Percentiles rank a stretch among this genome's conserved stretches.
Evolutionary conservation across 164 flowering plant genomes (phyloP).

Genomic region (Kalanchoe fedtschenkoi): DNA sequence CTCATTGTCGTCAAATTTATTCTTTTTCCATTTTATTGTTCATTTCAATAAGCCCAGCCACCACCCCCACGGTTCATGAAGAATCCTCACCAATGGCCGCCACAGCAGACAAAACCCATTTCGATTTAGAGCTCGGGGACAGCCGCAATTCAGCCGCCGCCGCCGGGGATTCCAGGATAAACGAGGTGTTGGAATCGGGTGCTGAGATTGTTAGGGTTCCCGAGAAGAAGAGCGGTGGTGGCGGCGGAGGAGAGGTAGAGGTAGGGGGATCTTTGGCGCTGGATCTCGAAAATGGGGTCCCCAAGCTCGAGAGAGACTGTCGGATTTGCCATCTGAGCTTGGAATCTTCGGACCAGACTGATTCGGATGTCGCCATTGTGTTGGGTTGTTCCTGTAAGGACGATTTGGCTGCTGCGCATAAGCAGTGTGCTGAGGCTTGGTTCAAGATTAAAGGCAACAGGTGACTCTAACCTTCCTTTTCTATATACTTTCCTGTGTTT

Average conservation of each 20-base stretch:
- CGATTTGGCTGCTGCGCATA: slow-evolving; percentile 29
- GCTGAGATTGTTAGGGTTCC: slow-evolving; percentile 8
- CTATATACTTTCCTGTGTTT: no score
- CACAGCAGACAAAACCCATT: no score
- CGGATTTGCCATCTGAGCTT: slow-evolving; percentile 32
- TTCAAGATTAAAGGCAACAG: slow-evolving; percentile 35
- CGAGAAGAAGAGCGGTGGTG: no score
- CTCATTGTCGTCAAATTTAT: no score
- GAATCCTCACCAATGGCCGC: no score
- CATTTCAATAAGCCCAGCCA: no score
- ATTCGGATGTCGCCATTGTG: slow-evolving; percentile 11
- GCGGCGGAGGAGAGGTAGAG: slow-evolving; percentile 9
- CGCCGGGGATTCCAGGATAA: no score
- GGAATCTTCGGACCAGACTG: slow-evolving; percentile 6
- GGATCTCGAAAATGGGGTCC: slow-evolving; percentile 29
- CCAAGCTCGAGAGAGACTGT: slow-evolving; percentile 19
- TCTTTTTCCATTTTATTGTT: no score
- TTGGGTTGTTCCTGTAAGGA: slow-evolving; percentile 30
- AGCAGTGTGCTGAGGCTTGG: slow-evolving; percentile 36
- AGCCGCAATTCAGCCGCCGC: no score
- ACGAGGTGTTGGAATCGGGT: neutral
- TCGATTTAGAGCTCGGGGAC: no score
- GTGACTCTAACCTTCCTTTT: slow-evolving; percentile 18
- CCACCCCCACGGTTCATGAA: no score
- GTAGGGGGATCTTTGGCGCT: neutral